A percentile compares a stretch with the other conserved stretches of the same genome.
These are phyloP conservation scores for Solanum chiquidenum DNA, from an alignment of 257 asterid species.

Conservation along the genomic window DNA sequence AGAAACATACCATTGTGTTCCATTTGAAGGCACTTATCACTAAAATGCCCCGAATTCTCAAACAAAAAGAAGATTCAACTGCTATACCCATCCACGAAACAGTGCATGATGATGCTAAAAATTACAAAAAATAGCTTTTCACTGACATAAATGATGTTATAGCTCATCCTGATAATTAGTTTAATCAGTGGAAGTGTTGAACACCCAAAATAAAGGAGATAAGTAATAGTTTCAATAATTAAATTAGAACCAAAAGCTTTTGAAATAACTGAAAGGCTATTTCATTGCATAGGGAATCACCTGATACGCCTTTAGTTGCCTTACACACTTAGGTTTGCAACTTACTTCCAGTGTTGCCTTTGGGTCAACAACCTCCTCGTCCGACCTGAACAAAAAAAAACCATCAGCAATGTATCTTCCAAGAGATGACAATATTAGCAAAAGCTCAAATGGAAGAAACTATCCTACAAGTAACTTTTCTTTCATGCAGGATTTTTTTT, in stretches of 20 bases:
- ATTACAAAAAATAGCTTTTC: background rate
- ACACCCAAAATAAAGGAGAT: background rate
- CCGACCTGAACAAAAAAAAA: constrained; percentile 27
- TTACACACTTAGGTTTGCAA: constrained; percentile 59
- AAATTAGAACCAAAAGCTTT: background rate
- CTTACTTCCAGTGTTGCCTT: constrained; percentile 46
- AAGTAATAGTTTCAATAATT: background rate
- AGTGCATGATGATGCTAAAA: background rate
- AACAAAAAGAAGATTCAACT: background rate
- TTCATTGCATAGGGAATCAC: constrained; percentile 9
- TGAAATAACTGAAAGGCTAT: background rate
- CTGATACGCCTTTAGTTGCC: constrained; percentile 46
- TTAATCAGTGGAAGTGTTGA: background rate
- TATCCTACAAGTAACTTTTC: background rate
- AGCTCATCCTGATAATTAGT: background rate
- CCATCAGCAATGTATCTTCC: background rate
- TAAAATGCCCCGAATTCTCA: background rate
- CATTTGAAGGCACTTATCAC: background rate
- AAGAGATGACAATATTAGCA: background rate
- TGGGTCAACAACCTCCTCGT: constrained; percentile 54
- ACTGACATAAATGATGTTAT: background rate
- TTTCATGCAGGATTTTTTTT: background rate
- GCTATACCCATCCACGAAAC: background rate
- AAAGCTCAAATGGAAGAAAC: background rate
- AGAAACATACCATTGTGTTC: background rate